Percentiles rank a stretch among this genome's conserved stretches.
Conservation (phyloP, 1,139 yeast genomes). For the Yamadazyma friedrichii region DNA sequence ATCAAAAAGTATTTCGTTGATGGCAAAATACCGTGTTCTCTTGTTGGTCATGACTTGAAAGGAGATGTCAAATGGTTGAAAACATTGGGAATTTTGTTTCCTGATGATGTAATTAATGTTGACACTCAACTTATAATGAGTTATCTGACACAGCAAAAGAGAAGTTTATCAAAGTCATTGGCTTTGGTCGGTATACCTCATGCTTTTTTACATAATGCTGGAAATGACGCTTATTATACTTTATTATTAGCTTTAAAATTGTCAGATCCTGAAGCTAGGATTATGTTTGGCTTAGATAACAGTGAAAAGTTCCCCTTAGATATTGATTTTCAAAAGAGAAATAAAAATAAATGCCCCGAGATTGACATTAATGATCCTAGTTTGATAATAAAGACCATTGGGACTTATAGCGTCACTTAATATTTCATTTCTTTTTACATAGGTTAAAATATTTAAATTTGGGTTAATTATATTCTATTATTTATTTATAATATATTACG, state of each 20-base stretch:
- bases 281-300: constrained; percentile 23
- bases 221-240: constrained; percentile 79
- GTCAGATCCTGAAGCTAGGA: constrained; percentile 52
- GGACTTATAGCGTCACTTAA: not conserved
- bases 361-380: constrained; percentile 1
- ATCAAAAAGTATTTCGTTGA: constrained; percentile 40
- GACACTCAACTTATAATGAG: constrained; percentile 49
- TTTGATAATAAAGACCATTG: constrained; percentile 3
- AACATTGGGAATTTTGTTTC: constrained; percentile 47
- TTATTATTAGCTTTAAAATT: constrained; percentile 50
- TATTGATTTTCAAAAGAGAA: constrained; percentile 4
- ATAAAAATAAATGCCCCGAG: constrained; percentile 7
- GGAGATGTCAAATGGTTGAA: constrained; percentile 61
- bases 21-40: constrained; percentile 20
- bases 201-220: constrained; percentile 72
- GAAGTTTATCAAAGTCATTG: constrained; percentile 52
- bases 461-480: too few species aligned
- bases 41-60: constrained; percentile 70
- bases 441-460: too few species aligned
- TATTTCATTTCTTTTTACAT: not conserved
- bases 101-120: constrained; percentile 28
- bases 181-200: constrained; percentile 56
- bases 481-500: too few species aligned
- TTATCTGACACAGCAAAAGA: constrained; percentile 36
- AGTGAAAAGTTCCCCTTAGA: constrained; percentile 6